Conservation (phyloP, 2,329 filamentous ascomycete species). For the Kalmusia sp. region DNA sequence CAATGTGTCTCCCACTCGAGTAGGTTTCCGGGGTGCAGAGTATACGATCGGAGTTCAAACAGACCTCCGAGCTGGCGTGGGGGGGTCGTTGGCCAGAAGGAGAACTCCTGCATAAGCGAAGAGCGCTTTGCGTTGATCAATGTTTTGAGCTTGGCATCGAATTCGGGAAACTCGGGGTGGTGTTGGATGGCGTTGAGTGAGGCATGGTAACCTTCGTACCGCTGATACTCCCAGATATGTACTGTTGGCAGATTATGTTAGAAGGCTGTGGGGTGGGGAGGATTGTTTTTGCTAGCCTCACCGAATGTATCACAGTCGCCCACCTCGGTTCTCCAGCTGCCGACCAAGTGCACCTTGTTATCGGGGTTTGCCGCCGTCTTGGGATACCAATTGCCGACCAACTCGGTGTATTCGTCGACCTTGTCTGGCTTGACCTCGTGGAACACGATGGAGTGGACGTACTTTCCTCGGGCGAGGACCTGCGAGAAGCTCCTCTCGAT, state of each 20-base stretch:
- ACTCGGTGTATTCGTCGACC: slow-evolving; percentile 90
- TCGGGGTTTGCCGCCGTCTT: slow-evolving; percentile 82
- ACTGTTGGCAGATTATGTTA: slow-evolving; percentile 61
- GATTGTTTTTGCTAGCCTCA: slow-evolving; percentile 53
- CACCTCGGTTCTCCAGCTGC: slow-evolving; percentile 97
- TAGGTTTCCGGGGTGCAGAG: slow-evolving; percentile 91
- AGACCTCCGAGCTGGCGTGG: slow-evolving; percentile 89
- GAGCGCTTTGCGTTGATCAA: slow-evolving; percentile 84
- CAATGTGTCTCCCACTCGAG: slow-evolving; percentile 99
- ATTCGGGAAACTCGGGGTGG: slow-evolving; percentile 83
- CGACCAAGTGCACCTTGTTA: slow-evolving; percentile 95
- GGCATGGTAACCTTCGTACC: slow-evolving; percentile 93
- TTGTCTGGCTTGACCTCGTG: slow-evolving; percentile 95
- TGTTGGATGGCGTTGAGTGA: slow-evolving; percentile 84
- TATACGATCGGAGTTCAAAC: slow-evolving; percentile 97
- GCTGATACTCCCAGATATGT: slow-evolving; percentile 99
- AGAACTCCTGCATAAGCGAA: slow-evolving; percentile 99
- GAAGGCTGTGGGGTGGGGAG: background rate
- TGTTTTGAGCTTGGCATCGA: slow-evolving; percentile 83
- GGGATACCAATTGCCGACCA: slow-evolving; percentile 92
- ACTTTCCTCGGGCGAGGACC: slow-evolving; percentile 93
- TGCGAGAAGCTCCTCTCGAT: slow-evolving; percentile 97
- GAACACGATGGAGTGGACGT: slow-evolving; percentile 96
- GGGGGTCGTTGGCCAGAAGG: slow-evolving; percentile 96
- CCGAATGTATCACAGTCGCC: slow-evolving; percentile 97